Base-by-base conservation (phyloP, 2,329 filamentous ascomycete genomes). In the Didymella arachidicola region DNA sequence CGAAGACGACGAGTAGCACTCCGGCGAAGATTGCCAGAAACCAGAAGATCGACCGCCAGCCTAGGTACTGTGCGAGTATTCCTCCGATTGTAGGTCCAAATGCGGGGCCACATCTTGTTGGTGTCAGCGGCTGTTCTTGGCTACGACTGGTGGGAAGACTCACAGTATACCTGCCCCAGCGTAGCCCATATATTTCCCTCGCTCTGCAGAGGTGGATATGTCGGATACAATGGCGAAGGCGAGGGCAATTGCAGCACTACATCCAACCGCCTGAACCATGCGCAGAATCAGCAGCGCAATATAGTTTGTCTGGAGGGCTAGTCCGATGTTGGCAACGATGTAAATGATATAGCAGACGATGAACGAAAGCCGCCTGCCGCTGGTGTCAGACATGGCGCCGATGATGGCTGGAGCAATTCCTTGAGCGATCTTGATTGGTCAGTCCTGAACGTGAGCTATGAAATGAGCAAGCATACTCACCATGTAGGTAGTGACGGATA, bases 191-290 rank as follows among this genome's bases (percentile, higher is more conserved):
- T 90, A 93, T 61, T 83, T 85, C 1, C 91, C 91, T 64, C 91
- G 81, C 72, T 94, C 89, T 0, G 86, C 83, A 44, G 85, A 87
- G 0, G 89, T 87, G 0, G 88, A 82, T 3, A 93, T 82, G 66
- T 95, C 91, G 0, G 89, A 87, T 8, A 93, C 84, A 2, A 93
- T 86, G 1, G 87, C 91, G 63, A 85, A 89, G 0, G 85, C 86
- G 1, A 95, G 79, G 0, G 90, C 64, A 27, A 80, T 79, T 2
- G 77, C 77, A 10, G 77, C 76, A 27, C 76, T 77, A 32, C 75
- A 75, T 0, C 79, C 79, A 49, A 72, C 63, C 57, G 78, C 75
- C 60, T 81, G 76, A 4, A 78, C 45, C 57, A 72, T 70, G 7
- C 76, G 71, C 7, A 78, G 60, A 8, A 78, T 57, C 7, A 78